Evolutionary conservation across 1,284 basidiomycete species (phyloP).

Genomic region (Rhodotorula sp.): DNA sequence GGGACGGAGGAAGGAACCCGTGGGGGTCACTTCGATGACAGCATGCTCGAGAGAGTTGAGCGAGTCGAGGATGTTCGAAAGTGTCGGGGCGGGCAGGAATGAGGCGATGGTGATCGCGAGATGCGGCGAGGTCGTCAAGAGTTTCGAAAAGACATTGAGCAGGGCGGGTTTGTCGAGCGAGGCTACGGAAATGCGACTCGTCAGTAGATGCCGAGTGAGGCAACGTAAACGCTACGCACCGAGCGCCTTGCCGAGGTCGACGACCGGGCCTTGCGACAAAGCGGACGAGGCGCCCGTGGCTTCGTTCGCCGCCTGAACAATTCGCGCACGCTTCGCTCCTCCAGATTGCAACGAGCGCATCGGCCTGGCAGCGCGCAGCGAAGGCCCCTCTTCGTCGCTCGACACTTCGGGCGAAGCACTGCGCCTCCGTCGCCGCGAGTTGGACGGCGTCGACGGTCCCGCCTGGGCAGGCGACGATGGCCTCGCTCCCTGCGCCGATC

Average conservation of each 20-base stretch:
- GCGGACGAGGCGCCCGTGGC: not conserved
- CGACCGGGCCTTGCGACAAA: not conserved
- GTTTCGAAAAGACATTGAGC: conserved; percentile 38
- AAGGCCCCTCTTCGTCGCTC: conserved; percentile 6
- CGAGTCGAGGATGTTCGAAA: conserved; percentile 29
- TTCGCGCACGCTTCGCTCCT: not conserved
- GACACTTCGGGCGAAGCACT: conserved; percentile 14
- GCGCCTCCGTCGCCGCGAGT: conserved; percentile 9
- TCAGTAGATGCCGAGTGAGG: not conserved
- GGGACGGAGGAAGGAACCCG: conserved; percentile 33
- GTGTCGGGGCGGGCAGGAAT: conserved; percentile 41
- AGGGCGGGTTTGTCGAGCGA: conserved; percentile 42
- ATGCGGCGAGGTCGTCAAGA: conserved; percentile 39
- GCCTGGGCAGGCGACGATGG: not conserved
- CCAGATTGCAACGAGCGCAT: not conserved
- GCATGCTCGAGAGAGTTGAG: conserved; percentile 32
- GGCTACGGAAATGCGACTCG: not conserved
- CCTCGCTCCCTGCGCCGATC: conserved; percentile 1
- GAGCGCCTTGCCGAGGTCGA: conserved; percentile 36
- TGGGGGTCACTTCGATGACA: conserved; percentile 38
- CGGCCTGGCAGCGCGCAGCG: not conserved
- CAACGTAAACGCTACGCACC: conserved; percentile 18
- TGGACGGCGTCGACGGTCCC: not conserved
- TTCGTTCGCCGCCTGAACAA: not conserved
- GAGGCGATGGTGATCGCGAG: conserved; percentile 35